Evolutionary conservation across 768 basidiomycete genomes (phyloP), one percentile per base, ranked within the genome.

Genomic region (Hemileccinum impolitum): DNA sequence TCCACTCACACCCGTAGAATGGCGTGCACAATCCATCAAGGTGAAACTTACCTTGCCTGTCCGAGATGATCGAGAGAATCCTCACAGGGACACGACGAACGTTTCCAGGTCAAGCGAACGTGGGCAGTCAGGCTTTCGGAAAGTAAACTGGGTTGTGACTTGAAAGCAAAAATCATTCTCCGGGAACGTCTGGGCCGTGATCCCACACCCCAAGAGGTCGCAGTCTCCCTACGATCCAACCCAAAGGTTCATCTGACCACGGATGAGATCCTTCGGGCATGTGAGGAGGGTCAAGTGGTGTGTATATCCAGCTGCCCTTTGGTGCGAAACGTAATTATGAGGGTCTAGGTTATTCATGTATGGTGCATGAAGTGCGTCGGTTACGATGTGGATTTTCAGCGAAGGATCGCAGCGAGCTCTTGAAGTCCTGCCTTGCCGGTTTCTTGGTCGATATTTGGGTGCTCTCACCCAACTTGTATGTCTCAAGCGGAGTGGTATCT

Each of bases 371-470:
- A 45, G 26, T 45, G 57, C 30, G 46, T 49, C 12, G 54, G 41
- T 39, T 49, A 60, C 28, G 52, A 49, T 23, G 37, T 43, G 17
- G 45, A 45, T 46, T 61, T 52, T 37, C 50, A 48, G 42, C 48
- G 14, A n/a, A 38, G 30, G 28, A 57, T 57, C 28, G 47, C 45
- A n/a, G 38, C 40, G 1, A 32, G 38, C 14, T 38, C 31, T 12
- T 38, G 37, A 43, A 21, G 18, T 30, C 6, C 5, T 45, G 21
- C 10, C 19, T 35, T 18, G 32, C 11, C 28, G 28, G 28, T 12
- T 30, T 30, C 28, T 30, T 30, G 28, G 28, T 30, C 28, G 26
- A 30, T 9, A 12, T 30, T 30, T 30, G 28, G 28, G 28, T 30
- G 28, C 28, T 30, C 7, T 30, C 11, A 9, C 28, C 28, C 28